Evolutionary conservation across 2,329 filamentous ascomycete species (phyloP).

Genomic region (Fusarium oligoseptatum): DNA sequence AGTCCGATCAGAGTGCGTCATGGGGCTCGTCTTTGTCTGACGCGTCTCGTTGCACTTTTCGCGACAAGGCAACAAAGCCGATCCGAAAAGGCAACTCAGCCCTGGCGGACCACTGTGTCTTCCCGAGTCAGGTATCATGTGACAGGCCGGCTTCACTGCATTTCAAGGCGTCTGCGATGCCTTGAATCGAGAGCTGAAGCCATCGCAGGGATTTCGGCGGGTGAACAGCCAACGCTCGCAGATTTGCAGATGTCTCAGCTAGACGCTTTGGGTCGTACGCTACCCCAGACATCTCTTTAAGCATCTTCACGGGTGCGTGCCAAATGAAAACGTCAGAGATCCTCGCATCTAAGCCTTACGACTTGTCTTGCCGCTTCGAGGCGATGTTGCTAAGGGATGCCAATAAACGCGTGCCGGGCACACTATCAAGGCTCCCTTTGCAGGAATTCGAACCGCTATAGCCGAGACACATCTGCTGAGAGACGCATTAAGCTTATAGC

Average conservation of each 20-base stretch:
- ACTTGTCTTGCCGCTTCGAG: not conserved
- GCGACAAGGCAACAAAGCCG: not conserved
- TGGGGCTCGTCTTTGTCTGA: not conserved
- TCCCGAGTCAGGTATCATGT: not conserved
- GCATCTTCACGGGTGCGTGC: not conserved
- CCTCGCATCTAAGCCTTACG: not conserved
- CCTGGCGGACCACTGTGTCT: not conserved
- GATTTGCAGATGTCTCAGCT: not conserved
- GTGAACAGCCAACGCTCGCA: not conserved
- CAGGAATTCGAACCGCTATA: not conserved
- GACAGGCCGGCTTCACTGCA: not conserved
- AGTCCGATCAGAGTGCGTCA: not conserved
- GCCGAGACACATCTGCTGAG: not conserved
- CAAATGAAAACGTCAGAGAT: not conserved
- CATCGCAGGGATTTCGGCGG: not conserved
- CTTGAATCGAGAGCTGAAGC: not conserved
- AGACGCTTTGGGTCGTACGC: not conserved
- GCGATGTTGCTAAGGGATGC: not conserved
- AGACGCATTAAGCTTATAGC: not conserved
- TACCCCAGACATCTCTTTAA: not conserved
- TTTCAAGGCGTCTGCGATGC: not conserved
- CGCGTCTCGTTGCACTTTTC: not conserved
- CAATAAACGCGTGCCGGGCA: not conserved
- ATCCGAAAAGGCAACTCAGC: not conserved
- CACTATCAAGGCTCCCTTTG: not conserved